These are phyloP conservation scores for Eucalyptus curtisii DNA, from an alignment of 345 rosid genomes.

Conservation along the genomic window DNA sequence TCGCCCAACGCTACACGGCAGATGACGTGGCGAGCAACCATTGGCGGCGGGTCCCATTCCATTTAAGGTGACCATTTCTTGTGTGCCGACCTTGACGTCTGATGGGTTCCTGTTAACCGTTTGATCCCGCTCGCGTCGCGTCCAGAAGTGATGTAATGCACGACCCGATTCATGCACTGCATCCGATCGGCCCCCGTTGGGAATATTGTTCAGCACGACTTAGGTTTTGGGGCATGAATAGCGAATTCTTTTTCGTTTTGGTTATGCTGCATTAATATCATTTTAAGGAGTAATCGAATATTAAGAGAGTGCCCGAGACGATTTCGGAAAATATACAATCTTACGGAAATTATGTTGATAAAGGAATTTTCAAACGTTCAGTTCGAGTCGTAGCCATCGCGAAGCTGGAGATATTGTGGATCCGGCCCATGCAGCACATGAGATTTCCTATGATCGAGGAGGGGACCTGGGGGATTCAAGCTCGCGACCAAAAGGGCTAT, in stretches of 20 bases:
- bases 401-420: not conserved
- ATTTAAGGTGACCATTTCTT: not conserved
- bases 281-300: not conserved
- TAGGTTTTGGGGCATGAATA: not conserved
- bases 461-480: not conserved
- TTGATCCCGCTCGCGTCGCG: conserved; percentile 1
- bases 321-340: not conserved
- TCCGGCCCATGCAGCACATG: too few relatives aligned
- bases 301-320: not conserved
- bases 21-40: not conserved
- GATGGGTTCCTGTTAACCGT: conserved; percentile 16
- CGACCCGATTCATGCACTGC: not conserved
- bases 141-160: not conserved
- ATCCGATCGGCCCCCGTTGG: not conserved
- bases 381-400: fast-evolving
- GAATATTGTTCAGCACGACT: not conserved
- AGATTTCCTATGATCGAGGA: not conserved
- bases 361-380: fast-evolving
- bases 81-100: not conserved
- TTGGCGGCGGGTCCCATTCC: not conserved
- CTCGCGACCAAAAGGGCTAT: not conserved
- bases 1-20: not conserved
- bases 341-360: not conserved
- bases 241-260: not conserved
- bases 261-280: not conserved